A percentile compares a stretch with the other conserved stretches of the same genome.
These are phyloP conservation scores for Fragilariopsis cylindrus DNA, from an alignment of 108 stramenopile genomes.

Conservation along the genomic window DNA sequence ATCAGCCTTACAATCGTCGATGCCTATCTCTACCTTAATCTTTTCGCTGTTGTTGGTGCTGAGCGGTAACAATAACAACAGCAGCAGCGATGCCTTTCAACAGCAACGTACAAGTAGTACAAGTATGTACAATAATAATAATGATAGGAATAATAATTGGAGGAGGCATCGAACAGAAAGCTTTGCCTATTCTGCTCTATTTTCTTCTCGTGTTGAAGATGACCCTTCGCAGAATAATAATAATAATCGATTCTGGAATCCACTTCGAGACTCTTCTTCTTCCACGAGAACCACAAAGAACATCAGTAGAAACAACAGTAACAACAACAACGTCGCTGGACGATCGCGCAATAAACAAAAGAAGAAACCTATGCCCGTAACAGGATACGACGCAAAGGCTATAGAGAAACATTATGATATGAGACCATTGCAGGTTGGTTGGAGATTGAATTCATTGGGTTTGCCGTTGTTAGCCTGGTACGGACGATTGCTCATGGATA, in stretches of 20 bases:
- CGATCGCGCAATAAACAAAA: slow-evolving; percentile 28
- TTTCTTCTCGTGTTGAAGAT: too few relatives aligned
- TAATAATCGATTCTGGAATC: slow-evolving; percentile 3
- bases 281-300: background rate
- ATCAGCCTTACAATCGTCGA: background rate
- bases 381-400: slow-evolving; percentile 73
- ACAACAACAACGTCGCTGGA: slow-evolving; percentile 3
- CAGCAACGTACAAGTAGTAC: background rate
- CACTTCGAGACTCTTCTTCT: background rate
- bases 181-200: too few relatives aligned
- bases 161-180: too few relatives aligned
- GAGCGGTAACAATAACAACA: background rate
- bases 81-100: background rate
- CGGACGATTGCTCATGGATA: slow-evolving; percentile 67
- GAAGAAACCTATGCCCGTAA: slow-evolving; percentile 58
- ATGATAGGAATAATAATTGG: background rate
- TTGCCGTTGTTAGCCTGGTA: slow-evolving; percentile 83
- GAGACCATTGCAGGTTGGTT: slow-evolving; percentile 70
- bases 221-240: too few relatives aligned
- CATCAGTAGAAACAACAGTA: slow-evolving; percentile 8
- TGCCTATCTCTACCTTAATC: background rate
- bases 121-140: background rate
- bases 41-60: background rate
- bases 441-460: slow-evolving; percentile 73
- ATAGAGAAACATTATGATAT: slow-evolving; percentile 70